phyloP scores from a whole-genome alignment of 1,284 basidiomycete genomes.

The Trichosporon sp. region DNA sequence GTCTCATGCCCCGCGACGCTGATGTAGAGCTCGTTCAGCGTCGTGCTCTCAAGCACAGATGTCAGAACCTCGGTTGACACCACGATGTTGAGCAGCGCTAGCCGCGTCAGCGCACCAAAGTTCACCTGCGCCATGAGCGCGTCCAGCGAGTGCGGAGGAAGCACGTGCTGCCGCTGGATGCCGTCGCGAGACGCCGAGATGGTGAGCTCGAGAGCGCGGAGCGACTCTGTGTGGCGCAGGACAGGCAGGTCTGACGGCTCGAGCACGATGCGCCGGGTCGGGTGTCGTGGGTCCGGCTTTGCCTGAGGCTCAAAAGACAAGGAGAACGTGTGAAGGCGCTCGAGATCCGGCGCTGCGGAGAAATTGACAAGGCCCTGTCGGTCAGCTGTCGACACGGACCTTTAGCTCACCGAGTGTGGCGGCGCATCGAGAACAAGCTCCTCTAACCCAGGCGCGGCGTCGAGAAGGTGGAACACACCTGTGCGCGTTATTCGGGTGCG shows the following conservation, averaged over 20 bases:
- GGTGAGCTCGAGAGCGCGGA: constrained; percentile 35
- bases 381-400: neutral
- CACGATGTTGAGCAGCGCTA: constrained; percentile 38
- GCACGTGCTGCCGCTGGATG: constrained; percentile 12
- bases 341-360: constrained; percentile 23
- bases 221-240: constrained; percentile 19
- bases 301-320: constrained; percentile 30
- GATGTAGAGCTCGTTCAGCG: constrained; percentile 39
- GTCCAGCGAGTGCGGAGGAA: constrained; percentile 19
- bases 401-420: constrained; percentile 30
- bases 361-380: constrained; percentile 30
- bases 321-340: constrained; percentile 27
- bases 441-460: constrained; percentile 25
- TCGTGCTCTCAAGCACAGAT: constrained; percentile 17
- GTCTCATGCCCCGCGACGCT: constrained; percentile 15
- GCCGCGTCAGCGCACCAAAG: constrained; percentile 20
- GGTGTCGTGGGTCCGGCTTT: neutral
- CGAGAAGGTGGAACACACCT: constrained; percentile 34
- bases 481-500: constrained; percentile 32
- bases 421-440: constrained; percentile 42
- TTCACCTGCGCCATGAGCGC: constrained; percentile 21
- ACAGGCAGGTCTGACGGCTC: constrained; percentile 30
- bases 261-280: constrained; percentile 12
- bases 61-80: constrained; percentile 19
- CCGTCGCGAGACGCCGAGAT: constrained; percentile 19